Evolutionary conservation across 805 yeast genomes (phyloP), one percentile per base, ranked within the genome.

Genomic region (Candida koratica): DNA sequence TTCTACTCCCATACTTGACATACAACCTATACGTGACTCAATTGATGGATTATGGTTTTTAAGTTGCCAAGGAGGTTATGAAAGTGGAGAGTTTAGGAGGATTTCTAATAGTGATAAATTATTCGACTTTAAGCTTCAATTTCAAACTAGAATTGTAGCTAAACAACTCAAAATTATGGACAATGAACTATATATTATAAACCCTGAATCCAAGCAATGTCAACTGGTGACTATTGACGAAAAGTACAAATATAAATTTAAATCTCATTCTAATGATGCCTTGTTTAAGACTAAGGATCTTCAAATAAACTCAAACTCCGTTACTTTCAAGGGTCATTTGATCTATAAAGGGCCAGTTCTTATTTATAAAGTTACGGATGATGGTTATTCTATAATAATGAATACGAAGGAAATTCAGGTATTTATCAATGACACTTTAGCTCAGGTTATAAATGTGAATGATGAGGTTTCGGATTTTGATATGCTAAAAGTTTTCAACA

Each of bases 1-100:
- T 12, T 48, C 64, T 2, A 61, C 68, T 6, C 68, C 70, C 3
- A 38, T 64, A 5, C 37, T 64, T 13, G 56, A 53, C 31, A 28
- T 62, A 9, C 46, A 46, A 16, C 28, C 44, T 3, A 18, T 14
- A n/a, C 10, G 28, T 13, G 34, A 30, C 1, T 28, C 36, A 2
- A 37, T 41, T 15, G 25, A 29, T 19, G 18, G 17, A 6, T 26
- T 33, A 3, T 41, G 42, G 3, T 11, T 60, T 4, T 39, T 54
- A 13, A 36, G 55, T 10, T 55, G 62, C 27, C 64, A 57, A 34
- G 68, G 69, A 10, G 67, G 67, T 1, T 55, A 57, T 38, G 52
- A 59, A 17, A 52, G 58, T 30, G 64, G 67, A 2, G 67, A 64
- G 32, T 40, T 56, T 25, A 37, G 44, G 32, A 46, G 39, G 20